Evolutionary conservation across 192 early-diverging fungal species (phyloP).

Genomic region (Linnemannia hyalina): DNA sequence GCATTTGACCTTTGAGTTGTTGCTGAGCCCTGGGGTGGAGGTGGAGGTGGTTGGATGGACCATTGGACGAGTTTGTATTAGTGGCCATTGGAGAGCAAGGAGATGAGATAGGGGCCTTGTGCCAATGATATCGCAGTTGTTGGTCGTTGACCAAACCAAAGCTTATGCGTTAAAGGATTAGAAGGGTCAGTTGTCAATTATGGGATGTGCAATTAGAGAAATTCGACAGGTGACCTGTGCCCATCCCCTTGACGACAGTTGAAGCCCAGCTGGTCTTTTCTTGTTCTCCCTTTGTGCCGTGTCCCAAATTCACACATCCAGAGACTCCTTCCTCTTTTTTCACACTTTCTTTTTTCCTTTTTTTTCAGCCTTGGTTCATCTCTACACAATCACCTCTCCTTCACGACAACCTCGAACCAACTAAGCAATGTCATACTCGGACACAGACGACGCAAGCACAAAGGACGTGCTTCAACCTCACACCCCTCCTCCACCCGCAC

Average conservation of each 20-base stretch:
- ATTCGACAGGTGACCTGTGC: neutral
- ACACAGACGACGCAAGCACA: slow-evolving; percentile 20
- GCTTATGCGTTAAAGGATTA: too few relatives aligned
- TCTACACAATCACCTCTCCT: neutral
- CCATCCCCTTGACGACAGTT: neutral
- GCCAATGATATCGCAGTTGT: too few relatives aligned
- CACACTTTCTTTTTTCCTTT: neutral
- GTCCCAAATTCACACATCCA: neutral
- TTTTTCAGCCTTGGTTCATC: neutral
- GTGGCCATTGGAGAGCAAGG: too few relatives aligned
- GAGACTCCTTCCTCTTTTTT: neutral
- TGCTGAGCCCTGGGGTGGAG: too few relatives aligned
- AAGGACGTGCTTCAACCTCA: slow-evolving; percentile 12
- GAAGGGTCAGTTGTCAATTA: too few relatives aligned
- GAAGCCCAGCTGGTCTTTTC: neutral
- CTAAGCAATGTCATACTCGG: slow-evolving; percentile 38
- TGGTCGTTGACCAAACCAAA: too few relatives aligned
- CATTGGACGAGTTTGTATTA: too few relatives aligned
- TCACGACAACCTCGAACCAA: neutral
- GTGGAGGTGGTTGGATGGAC: too few relatives aligned
- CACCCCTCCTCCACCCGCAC: slow-evolving; percentile 9
- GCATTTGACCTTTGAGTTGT: too few relatives aligned
- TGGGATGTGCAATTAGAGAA: slow-evolving; percentile 4
- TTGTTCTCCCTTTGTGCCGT: neutral
- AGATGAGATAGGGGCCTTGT: too few relatives aligned